Evolutionary conservation across 1,284 basidiomycete species (phyloP).

Genomic region (Trametes versicolor): DNA sequence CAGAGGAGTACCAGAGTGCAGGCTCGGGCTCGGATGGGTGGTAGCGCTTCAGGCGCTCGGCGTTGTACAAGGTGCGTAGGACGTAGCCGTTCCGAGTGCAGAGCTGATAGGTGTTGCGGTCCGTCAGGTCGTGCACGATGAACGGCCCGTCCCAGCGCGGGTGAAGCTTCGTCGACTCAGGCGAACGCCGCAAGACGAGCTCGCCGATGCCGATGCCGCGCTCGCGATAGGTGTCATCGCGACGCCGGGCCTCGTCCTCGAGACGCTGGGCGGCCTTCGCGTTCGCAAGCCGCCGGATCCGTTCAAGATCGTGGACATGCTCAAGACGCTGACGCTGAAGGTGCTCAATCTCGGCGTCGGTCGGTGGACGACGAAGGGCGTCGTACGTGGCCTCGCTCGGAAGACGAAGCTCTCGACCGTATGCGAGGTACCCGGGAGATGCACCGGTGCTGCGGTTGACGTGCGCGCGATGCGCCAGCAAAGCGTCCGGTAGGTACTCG

Average conservation of each 20-base stretch:
- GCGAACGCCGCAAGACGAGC: conserved; percentile 6
- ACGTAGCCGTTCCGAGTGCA: conserved; percentile 22
- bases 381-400: neutral
- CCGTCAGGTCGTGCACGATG: conserved; percentile 25
- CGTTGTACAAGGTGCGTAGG: conserved; percentile 10
- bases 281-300: conserved; percentile 13
- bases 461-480: neutral
- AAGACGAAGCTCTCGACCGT: neutral
- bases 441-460: neutral
- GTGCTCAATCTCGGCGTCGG: conserved; percentile 14
- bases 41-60: conserved; percentile 22
- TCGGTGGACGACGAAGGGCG: conserved; percentile 3
- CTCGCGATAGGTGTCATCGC: neutral
- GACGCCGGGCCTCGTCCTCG: neutral
- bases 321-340: too few species aligned
- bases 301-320: conserved; percentile 13
- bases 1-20: conserved; percentile 9
- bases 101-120: conserved; percentile 29
- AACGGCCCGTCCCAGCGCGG: conserved; percentile 30
- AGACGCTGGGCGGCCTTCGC: neutral
- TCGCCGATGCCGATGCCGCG: neutral
- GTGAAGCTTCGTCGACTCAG: conserved; percentile 20
- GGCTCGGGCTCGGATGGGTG: conserved; percentile 15
- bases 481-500: neutral
- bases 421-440: neutral